Evolutionary conservation across 78 protist species (phyloP).

Genomic region (Dictyostelium brefeldianum): DNA sequence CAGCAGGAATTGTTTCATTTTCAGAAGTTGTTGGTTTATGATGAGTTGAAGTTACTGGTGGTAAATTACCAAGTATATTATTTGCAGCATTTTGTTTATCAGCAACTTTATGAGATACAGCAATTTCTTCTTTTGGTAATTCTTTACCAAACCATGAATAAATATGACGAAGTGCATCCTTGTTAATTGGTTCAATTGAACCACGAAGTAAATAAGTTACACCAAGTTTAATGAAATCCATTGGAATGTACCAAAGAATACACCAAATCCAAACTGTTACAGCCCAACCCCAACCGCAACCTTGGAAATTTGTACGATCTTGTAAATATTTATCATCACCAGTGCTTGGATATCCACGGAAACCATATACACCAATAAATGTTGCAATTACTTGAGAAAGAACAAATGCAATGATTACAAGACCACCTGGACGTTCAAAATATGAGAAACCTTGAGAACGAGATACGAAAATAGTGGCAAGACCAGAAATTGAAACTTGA

Average conservation of each 20-base stretch:
- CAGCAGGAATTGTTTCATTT: neutral
- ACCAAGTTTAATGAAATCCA: constrained; percentile 88
- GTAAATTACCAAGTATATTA: neutral
- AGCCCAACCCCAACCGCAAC: constrained; percentile 90
- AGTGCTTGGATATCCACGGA: constrained; percentile 80
- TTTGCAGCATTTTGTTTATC: neutral
- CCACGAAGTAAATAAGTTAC: constrained; percentile 18
- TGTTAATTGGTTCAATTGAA: constrained; percentile 2
- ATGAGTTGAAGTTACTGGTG: neutral
- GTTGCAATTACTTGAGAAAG: constrained; percentile 82
- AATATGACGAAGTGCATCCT: constrained; percentile 15
- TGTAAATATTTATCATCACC: neutral
- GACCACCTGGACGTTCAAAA: constrained; percentile 85
- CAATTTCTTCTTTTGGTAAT: neutral
- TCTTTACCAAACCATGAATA: constrained; percentile 27
- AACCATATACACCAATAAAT: constrained; percentile 88
- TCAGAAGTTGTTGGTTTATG: neutral
- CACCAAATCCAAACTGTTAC: constrained; percentile 87
- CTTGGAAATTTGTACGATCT: constrained; percentile 42
- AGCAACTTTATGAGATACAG: neutral
- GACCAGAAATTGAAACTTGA: constrained; percentile 88
- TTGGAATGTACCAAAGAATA: constrained; percentile 85
- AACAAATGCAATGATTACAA: constrained; percentile 82
- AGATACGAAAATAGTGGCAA: constrained; percentile 87
- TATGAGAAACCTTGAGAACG: constrained; percentile 84